Evolutionary conservation across 805 yeast genomes (phyloP).

Genomic region (Candida gorgasii): DNA sequence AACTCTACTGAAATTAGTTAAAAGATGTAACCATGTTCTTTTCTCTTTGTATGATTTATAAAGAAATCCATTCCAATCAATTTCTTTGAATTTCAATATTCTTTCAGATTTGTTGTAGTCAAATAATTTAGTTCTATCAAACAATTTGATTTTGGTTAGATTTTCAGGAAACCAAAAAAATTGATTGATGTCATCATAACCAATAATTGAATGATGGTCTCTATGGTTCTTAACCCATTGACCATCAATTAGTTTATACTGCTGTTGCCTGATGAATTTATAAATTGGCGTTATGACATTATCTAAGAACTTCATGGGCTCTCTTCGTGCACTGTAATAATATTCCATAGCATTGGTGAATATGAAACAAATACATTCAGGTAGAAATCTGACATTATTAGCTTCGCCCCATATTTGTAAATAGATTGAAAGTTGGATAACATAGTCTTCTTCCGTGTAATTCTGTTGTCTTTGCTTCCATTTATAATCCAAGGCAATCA

Average conservation of each 20-base stretch:
- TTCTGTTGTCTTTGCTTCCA: constrained; percentile 70
- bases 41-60: constrained; percentile 49
- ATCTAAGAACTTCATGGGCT: constrained; percentile 27
- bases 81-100: constrained; percentile 28
- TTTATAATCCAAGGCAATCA: constrained; percentile 33
- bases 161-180: constrained; percentile 49
- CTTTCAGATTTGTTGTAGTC: constrained; percentile 30
- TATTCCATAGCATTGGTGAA: constrained; percentile 29
- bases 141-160: constrained; percentile 30
- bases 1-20: constrained; percentile 51
- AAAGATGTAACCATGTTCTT: constrained; percentile 51
- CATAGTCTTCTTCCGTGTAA: constrained; percentile 56
- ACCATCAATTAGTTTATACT: constrained; percentile 56
- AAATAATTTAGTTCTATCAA: constrained; percentile 32
- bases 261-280: constrained; percentile 66
- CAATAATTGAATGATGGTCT: constrained; percentile 64
- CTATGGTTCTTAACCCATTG: constrained; percentile 58
- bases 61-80: constrained; percentile 44
- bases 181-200: constrained; percentile 58
- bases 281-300: constrained; percentile 51
- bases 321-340: constrained; percentile 11
- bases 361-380: constrained; percentile 41
- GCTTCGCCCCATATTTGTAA: constrained; percentile 77
- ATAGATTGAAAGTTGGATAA: constrained; percentile 64
- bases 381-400: constrained; percentile 57